Percentiles rank a stretch among this genome's conserved stretches.
These are phyloP conservation scores for Vitis hybrid DNA, from an alignment of 177 flowering plant species.

Conservation along the genomic window DNA sequence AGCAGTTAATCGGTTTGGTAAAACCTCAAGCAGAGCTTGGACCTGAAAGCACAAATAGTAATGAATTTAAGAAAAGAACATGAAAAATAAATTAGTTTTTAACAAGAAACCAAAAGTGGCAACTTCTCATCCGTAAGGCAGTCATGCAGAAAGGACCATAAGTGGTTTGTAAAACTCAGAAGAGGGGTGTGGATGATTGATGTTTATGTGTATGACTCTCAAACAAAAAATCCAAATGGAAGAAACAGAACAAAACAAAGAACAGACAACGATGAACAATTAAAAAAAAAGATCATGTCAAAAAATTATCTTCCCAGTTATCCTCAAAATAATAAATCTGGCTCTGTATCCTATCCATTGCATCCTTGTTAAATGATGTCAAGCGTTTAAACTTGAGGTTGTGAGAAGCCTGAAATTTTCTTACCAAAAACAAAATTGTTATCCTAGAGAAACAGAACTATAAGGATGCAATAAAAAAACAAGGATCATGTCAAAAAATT, in stretches of 20 bases:
- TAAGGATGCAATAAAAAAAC: neutral
- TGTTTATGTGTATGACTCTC: no score
- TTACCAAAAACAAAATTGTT: no score
- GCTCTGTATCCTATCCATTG: no score
- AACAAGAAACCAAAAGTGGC: neutral
- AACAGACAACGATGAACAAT: neutral
- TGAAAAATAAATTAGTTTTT: no score
- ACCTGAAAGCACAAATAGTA: conserved; percentile 42
- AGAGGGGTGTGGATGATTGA: neutral
- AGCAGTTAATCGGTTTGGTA: conserved; percentile 85
- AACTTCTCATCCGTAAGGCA: neutral
- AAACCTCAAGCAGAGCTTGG: conserved; percentile 76
- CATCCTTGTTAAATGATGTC: no score
- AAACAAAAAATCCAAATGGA: neutral
- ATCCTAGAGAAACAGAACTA: no score
- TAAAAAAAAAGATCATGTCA: neutral
- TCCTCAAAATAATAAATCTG: neutral
- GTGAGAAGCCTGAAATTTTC: no score
- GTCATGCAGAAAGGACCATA: neutral
- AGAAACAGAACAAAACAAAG: neutral
- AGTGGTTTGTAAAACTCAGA: no score
- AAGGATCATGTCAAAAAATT: no score
- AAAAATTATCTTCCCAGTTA: neutral
- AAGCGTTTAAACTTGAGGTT: no score
- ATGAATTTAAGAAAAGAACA: neutral